Evolutionary conservation across 139 green algal genomes (phyloP).

Genomic region (Diplosphaera chodatii): DNA sequence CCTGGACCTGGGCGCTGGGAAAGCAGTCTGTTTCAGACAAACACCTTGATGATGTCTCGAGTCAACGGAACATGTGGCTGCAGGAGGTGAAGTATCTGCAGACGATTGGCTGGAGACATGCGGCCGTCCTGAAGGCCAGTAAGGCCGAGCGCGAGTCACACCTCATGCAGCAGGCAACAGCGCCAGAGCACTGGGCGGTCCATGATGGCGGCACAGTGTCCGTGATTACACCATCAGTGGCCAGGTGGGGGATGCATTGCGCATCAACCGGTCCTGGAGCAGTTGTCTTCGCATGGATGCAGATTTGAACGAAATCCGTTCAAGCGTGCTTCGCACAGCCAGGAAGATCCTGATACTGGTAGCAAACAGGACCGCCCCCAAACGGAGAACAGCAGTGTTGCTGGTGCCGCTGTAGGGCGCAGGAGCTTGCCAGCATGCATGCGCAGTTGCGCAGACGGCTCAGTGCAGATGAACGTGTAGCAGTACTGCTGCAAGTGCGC

Average conservation of each 20-base stretch:
- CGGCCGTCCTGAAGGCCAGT: slow-evolving; percentile 37
- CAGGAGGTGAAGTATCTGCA: slow-evolving; percentile 78
- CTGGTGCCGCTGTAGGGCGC: slow-evolving; percentile 37
- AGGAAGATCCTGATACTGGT: no score
- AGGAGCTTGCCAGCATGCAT: slow-evolving; percentile 76
- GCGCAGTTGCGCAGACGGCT: slow-evolving; percentile 48
- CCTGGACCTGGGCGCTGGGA: no score
- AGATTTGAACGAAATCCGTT: no score
- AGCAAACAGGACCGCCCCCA: no score
- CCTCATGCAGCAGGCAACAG: slow-evolving; percentile 43
- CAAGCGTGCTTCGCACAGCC: no score
- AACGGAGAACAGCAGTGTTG: no score
- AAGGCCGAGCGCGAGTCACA: slow-evolving; percentile 39
- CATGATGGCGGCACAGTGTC: slow-evolving; percentile 43
- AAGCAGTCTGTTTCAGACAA: no score
- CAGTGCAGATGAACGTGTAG: slow-evolving; percentile 66
- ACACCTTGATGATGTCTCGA: no score
- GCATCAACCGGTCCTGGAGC: no score
- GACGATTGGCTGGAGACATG: slow-evolving; percentile 44
- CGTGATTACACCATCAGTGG: slow-evolving; percentile 75
- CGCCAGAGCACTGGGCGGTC: slow-evolving; percentile 59
- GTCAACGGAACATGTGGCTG: no score
- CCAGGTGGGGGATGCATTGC: slow-evolving; percentile 30
- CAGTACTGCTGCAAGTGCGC: slow-evolving; percentile 86
- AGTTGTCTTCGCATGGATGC: no score